Evolutionary conservation across 73 alveolate genomes (phyloP), one percentile per base, ranked within the genome.

Genomic region (Paraurostyla sp.): DNA sequence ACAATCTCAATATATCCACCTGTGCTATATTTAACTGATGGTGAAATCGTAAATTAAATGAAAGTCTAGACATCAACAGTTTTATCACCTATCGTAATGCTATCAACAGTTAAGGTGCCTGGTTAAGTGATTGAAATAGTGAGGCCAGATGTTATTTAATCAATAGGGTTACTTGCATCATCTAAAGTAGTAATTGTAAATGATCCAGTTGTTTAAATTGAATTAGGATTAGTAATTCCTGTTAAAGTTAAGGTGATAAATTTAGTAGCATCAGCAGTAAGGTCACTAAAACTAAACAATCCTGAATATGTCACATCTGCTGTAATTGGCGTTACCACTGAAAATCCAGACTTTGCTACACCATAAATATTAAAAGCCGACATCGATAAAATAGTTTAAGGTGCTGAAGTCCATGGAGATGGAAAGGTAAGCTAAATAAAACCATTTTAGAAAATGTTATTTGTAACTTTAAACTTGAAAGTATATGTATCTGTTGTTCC

Each of bases 1-100:
- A 45, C 45, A n/a, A 78, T 60, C 62, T 78, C 89, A 43, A 78
- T 78, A 35, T 78, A 78, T 7, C 89, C 89, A 6, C 89, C 89
- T 30, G 42, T 36, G 7, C 59, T 18, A 41, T 78, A 78, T 32
- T 54, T 50, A 18, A 35, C 89, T 32, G 89, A 78, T 6, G 89
- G 89, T 4, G 78, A 16, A 2, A 78, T 27, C 15, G 76, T 54
- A 33, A 78, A 54, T 20, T 78, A 27, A 25, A 78, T 54, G n/a
- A 52, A 29, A 23, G 89, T 35, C 29, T 25, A 40, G 9, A 18
- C 62, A 52, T 51, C 89, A 30, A 51, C 76, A 2, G 89, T 51
- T 35, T 49, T 52, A 54, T 45, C 71, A 13, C 35, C 16, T 11
- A 78, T 78, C 23, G 62, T 51, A 35, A 51, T 51, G 46, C 80